phyloP scores from a whole-genome alignment of 192 early-diverging fungal species.

The Lunasporangiospora selenospora region DNA sequence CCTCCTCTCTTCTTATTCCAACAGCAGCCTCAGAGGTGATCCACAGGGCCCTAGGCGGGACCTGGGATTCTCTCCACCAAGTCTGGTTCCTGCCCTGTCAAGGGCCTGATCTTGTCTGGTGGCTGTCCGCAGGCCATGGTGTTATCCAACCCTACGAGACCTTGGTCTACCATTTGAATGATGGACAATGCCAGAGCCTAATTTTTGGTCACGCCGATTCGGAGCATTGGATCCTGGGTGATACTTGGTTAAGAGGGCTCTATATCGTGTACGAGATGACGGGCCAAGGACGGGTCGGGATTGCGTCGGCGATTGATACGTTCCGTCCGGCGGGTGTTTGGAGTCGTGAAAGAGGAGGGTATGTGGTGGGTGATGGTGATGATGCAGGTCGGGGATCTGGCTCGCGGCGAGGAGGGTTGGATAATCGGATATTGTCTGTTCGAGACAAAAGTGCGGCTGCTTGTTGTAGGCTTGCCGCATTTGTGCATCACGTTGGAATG shows the following conservation, averaged over 20 bases:
- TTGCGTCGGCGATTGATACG: conserved; percentile 13
- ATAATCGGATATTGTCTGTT: too few species aligned
- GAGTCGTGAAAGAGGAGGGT: too few species aligned
- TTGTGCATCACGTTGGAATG: too few species aligned
- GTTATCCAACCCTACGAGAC: conserved; percentile 25
- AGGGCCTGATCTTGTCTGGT: conserved; percentile 31
- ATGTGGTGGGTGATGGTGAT: too few species aligned
- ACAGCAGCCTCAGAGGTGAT: conserved; percentile 20
- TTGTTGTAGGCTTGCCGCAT: too few species aligned
- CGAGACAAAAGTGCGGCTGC: too few species aligned
- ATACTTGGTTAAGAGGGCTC: conserved; percentile 21
- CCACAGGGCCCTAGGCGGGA: conserved; percentile 14
- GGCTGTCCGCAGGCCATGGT: conserved; percentile 12
- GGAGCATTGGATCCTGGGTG: conserved; percentile 34
- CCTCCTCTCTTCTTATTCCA: conserved; percentile 26
- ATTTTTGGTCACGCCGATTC: conserved; percentile 25
- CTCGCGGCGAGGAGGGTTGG: too few species aligned
- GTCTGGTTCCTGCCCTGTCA: conserved; percentile 30
- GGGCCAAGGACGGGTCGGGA: conserved; percentile 15
- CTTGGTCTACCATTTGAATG: conserved; percentile 12
- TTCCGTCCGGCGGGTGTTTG: too few species aligned
- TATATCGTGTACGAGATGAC: conserved; percentile 41
- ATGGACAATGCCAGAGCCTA: conserved; percentile 28
- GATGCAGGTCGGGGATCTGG: too few species aligned
- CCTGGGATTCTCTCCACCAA: conserved; percentile 9